These are phyloP conservation scores for Apium graveolens DNA, from an alignment of 129 eudicot species.

Conservation along the genomic window DNA sequence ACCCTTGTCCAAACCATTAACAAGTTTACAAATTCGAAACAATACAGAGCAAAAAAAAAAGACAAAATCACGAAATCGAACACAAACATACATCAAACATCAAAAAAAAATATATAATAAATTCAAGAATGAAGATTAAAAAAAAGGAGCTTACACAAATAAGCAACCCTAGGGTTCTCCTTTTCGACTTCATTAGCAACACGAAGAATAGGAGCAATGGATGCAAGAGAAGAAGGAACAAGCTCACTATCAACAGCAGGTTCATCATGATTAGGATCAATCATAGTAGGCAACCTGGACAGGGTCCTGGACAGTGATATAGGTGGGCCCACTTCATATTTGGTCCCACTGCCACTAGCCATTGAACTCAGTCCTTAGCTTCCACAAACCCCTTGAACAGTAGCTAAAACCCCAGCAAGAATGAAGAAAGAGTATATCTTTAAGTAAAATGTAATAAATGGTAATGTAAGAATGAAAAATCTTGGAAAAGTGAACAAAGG, in stretches of 20 bases:
- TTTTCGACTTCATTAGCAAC: constrained; percentile 78
- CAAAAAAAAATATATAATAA: background rate
- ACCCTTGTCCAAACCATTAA: background rate
- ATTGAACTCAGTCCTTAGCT: constrained; percentile 14
- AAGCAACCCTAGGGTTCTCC: constrained; percentile 91
- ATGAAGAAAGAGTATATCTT: background rate
- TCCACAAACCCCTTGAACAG: background rate
- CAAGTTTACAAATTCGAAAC: background rate
- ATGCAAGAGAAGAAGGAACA: constrained; percentile 85
- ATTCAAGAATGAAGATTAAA: background rate
- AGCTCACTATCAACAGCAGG: constrained; percentile 69
- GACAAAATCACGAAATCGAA: background rate
- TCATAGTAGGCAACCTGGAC: constrained; percentile 37
- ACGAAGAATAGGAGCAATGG: constrained; percentile 82
- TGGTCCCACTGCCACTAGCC: constrained; percentile 91
- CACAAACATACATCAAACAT: background rate
- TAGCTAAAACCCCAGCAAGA: background rate
- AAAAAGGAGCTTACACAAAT: constrained; percentile 43
- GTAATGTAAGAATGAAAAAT: background rate
- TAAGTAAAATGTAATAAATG: background rate
- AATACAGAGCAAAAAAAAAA: background rate
- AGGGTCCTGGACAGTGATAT: constrained; percentile 41
- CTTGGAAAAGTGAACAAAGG: background rate
- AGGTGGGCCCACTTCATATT: constrained; percentile 37
- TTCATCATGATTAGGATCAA: constrained; percentile 45